phyloP scores from a whole-genome alignment of 2,329 filamentous ascomycete genomes.

The Polytolypa hystricis region DNA sequence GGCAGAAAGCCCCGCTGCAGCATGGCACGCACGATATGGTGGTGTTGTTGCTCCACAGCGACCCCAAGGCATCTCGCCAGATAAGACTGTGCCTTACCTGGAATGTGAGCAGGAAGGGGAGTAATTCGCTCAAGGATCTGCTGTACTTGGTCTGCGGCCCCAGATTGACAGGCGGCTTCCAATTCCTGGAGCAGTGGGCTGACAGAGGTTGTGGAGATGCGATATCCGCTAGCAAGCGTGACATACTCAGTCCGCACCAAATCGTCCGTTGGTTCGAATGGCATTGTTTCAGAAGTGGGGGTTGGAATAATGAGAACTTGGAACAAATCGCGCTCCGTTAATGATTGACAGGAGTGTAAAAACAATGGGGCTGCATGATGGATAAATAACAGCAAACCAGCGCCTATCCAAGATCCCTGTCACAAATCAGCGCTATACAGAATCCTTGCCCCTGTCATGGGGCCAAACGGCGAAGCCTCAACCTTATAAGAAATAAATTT shows the following conservation, averaged over 20 bases:
- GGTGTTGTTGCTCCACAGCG: background rate
- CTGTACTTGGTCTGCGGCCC: background rate
- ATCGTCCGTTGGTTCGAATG: too few species aligned
- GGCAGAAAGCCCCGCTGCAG: background rate
- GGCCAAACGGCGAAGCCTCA: too few species aligned
- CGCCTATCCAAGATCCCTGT: too few species aligned
- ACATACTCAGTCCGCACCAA: background rate
- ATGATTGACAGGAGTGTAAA: too few species aligned
- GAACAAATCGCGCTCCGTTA: too few species aligned
- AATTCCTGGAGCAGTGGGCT: background rate
- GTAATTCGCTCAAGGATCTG: background rate
- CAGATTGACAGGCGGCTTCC: background rate
- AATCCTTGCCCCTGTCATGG: too few species aligned
- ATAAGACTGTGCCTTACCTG: background rate
- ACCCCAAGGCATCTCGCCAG: background rate
- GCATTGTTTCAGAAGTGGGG: too few species aligned
- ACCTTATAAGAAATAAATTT: too few species aligned
- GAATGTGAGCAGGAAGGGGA: background rate
- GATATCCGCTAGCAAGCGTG: background rate
- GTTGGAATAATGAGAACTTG: too few species aligned
- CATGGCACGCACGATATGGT: constrained; percentile 1
- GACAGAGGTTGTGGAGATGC: background rate
- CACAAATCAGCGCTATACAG: too few species aligned
- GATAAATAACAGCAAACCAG: too few species aligned
- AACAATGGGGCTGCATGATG: too few species aligned